Evolutionary conservation across 2,329 filamentous ascomycete species (phyloP), one percentile per base, ranked within the genome.

Genomic region (Periconia sp.): DNA sequence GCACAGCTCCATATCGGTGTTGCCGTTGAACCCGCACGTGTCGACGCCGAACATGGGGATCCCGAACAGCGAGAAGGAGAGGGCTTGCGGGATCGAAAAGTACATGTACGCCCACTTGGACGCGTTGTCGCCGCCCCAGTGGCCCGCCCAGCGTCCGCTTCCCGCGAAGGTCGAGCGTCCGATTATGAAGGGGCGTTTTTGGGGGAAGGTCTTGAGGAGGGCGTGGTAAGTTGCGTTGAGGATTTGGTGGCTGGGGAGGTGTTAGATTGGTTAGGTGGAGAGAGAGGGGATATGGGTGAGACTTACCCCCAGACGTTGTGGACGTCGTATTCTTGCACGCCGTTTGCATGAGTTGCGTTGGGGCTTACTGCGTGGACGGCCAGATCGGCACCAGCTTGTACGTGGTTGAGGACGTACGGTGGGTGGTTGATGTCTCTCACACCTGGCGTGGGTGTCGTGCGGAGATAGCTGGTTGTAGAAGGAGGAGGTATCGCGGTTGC

Each of bases 151-250:
- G 69, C 84, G 85, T 1, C 91, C 91, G 0, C 85, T 85, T 2
- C 91, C 90, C 10, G 89, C 82, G 65, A 93, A 94, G 1, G 90
- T 94, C 40, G 87, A 90, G 15, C 91, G 86, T 0, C 88, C 89
- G 64, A 96, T 91, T 66, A 96, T 89, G 74, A 95, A 90, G 0
- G 91, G 91, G 0, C 91, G 85, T 70, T 89, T 89, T 14, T 76
- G 79, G 0, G 88, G 85, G 55, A 85, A 84, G 17, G 90, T 78
- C 2, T 78, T 70, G 2, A 87, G 76, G 31, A 94, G 82, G 53
- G 85, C 89, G 45, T 87, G 76, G 67, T 91, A 91, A 0, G 91
- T 94, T 10, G 89, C 88, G 55, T 89, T 88, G 52, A 91, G 78
- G 59, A 92, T 89, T 69, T 88, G 85, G 63, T 89, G 82, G 0